Percentiles rank a stretch among this genome's conserved stretches.
phyloP scores from a whole-genome alignment of 352 stramenopile species.

The Pythium phragmiticola region DNA sequence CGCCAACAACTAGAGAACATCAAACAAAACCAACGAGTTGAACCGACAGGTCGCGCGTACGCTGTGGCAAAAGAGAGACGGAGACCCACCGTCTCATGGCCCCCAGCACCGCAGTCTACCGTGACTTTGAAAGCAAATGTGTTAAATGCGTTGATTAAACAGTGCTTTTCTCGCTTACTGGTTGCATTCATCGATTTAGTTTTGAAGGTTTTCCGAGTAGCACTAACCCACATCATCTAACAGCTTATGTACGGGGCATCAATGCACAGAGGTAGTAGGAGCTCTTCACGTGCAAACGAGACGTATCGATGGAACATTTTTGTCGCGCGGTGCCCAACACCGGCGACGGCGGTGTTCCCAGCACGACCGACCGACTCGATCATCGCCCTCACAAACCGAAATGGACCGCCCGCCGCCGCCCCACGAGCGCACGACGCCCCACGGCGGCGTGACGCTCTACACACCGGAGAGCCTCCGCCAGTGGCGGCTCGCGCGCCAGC shows the following conservation, averaged over 20 bases:
- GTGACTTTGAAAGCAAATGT: no score
- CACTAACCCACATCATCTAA: no score
- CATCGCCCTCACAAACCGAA: background rate
- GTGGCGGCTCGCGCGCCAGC: constrained; percentile 20
- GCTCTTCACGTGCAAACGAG: no score
- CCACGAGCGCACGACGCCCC: background rate
- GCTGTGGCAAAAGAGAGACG: constrained; percentile 1
- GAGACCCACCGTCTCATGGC: background rate
- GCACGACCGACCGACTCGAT: background rate
- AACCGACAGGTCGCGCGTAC: background rate
- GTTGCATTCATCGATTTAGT: background rate
- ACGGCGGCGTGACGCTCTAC: constrained; percentile 12
- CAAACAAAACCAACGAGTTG: background rate
- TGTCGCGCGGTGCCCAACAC: background rate
- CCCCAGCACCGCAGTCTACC: constrained; percentile 1
- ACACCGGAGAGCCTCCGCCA: constrained; percentile 22
- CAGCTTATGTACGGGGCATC: background rate
- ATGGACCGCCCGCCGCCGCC: constrained; percentile 7
- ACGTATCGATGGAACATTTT: constrained; percentile 2
- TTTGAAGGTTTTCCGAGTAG: background rate
- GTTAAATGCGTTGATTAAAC: no score
- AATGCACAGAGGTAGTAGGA: background rate
- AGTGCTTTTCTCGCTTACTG: background rate
- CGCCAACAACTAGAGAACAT: background rate
- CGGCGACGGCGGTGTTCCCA: background rate